A percentile compares a stretch with the other conserved stretches of the same genome.
Evolutionary conservation across 2,329 filamentous ascomycete genomes (phyloP).

Genomic region (Aspergillus ibericus): DNA sequence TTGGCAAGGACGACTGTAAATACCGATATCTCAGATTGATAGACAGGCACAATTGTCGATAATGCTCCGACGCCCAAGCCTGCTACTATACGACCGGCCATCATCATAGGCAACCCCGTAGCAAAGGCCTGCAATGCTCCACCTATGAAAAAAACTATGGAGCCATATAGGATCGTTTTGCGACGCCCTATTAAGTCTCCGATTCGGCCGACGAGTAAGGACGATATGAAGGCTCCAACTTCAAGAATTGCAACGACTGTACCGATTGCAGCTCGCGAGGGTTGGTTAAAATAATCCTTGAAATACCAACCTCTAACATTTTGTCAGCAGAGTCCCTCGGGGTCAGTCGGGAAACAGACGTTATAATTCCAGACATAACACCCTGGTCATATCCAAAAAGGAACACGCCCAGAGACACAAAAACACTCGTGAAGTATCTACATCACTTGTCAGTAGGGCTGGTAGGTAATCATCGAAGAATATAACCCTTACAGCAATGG

Average conservation of each 20-base stretch:
- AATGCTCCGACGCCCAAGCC: constrained; percentile 85
- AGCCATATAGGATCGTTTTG: constrained; percentile 89
- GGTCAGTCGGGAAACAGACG: constrained; percentile 43
- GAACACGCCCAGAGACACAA: constrained; percentile 64
- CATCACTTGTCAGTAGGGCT: constrained; percentile 21
- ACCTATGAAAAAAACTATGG: constrained; percentile 79
- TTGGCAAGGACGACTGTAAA: neutral
- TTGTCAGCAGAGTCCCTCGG: constrained; percentile 14
- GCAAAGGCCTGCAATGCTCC: constrained; percentile 83
- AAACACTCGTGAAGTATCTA: constrained; percentile 92
- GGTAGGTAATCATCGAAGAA: neutral
- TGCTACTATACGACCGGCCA: constrained; percentile 75
- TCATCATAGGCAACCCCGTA: constrained; percentile 85
- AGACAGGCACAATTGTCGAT: constrained; percentile 89
- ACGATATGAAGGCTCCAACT: constrained; percentile 88
- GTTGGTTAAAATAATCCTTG: constrained; percentile 87
- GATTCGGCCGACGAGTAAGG: constrained; percentile 78
- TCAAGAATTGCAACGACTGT: constrained; percentile 98
- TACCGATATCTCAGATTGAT: constrained; percentile 86
- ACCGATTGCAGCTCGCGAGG: constrained; percentile 80
- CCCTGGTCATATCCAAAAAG: constrained; percentile 66
- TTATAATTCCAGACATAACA: constrained; percentile 70
- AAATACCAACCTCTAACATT: constrained; percentile 74
- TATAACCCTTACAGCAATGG: constrained; percentile 73
- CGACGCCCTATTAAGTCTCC: constrained; percentile 90